These are phyloP conservation scores for Xylariaceae sp. DNA, from an alignment of 2,329 filamentous ascomycete genomes.

Conservation along the genomic window DNA sequence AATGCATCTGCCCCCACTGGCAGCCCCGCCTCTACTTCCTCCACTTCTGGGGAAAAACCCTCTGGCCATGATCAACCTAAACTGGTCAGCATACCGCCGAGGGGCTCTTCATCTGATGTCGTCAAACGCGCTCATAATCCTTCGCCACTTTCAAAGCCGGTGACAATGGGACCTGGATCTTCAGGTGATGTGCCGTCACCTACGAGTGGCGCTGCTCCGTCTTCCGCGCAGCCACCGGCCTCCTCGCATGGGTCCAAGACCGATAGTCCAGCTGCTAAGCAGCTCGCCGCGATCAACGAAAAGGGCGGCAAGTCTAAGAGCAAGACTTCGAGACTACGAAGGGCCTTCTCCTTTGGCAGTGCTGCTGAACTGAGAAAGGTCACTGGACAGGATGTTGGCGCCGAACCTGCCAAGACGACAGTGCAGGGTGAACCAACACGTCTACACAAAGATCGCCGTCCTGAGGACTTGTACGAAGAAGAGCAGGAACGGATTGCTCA, in stretches of 20 bases:
- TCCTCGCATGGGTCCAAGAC: slow-evolving; percentile 28
- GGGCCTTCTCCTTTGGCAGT: slow-evolving; percentile 96
- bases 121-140: slow-evolving; percentile 62
- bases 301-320: slow-evolving; percentile 73
- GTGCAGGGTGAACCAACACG: slow-evolving; percentile 44
- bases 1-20: slow-evolving; percentile 46
- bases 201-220: slow-evolving; percentile 25
- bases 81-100: slow-evolving; percentile 54
- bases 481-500: slow-evolving; percentile 90
- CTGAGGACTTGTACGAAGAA: slow-evolving; percentile 68
- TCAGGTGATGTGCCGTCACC: slow-evolving; percentile 36
- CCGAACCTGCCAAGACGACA: slow-evolving; percentile 9
- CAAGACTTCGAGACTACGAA: slow-evolving; percentile 79
- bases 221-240: slow-evolving; percentile 27
- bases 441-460: slow-evolving; percentile 60
- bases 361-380: slow-evolving; percentile 83
- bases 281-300: slow-evolving; percentile 81
- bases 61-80: slow-evolving; percentile 50
- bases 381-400: slow-evolving; percentile 47
- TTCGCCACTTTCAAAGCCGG: slow-evolving; percentile 70
- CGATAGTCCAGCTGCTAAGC: slow-evolving; percentile 72
- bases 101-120: slow-evolving; percentile 62
- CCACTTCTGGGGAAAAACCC: slow-evolving; percentile 40
- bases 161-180: slow-evolving; percentile 55
- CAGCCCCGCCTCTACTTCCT: slow-evolving; percentile 46